Conservation (phyloP, 176 grass and related monocot genomes). For the Otatea glauca region DNA sequence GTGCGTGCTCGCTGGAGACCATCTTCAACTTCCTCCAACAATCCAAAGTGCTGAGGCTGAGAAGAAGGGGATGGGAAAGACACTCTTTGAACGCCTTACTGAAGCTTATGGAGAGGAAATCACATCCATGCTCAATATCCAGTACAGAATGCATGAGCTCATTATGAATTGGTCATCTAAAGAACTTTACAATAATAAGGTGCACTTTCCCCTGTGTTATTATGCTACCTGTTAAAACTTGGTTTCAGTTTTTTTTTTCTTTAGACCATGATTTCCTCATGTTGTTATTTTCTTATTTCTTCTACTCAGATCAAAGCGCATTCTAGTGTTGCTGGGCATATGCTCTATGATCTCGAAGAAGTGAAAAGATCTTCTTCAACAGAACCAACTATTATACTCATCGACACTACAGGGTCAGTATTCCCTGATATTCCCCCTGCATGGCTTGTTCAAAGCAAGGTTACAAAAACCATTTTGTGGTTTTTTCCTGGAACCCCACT, state of each 20-base stretch:
- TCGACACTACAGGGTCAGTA: conserved; percentile 89
- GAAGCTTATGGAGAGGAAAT: conserved; percentile 74
- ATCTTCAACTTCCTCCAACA: conserved; percentile 95
- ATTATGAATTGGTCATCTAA: conserved; percentile 98
- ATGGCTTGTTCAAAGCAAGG: conserved; percentile 13
- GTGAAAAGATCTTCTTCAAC: conserved; percentile 81
- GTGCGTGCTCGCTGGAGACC: conserved; percentile 91
- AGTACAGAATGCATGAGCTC: conserved; percentile 93
- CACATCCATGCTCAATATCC: conserved; percentile 87
- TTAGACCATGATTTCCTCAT: background rate
- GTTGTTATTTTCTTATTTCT: background rate
- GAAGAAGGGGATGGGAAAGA: conserved; percentile 91
- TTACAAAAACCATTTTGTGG: no score
- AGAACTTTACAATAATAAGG: conserved; percentile 97
- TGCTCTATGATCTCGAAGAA: conserved; percentile 85
- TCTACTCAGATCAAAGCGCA: conserved; percentile 84
- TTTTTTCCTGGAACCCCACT: no score
- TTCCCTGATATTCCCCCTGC: conserved; percentile 25
- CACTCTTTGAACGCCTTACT: conserved; percentile 89
- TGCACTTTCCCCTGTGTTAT: conserved; percentile 25
- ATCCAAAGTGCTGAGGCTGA: conserved; percentile 92
- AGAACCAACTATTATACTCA: conserved; percentile 89
- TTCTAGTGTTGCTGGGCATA: conserved; percentile 76
- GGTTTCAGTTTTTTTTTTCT: background rate
- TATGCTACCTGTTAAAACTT: conserved; percentile 6